phyloP scores from a whole-genome alignment of 2,329 filamentous ascomycete genomes.

The Blumeria graminis region DNA sequence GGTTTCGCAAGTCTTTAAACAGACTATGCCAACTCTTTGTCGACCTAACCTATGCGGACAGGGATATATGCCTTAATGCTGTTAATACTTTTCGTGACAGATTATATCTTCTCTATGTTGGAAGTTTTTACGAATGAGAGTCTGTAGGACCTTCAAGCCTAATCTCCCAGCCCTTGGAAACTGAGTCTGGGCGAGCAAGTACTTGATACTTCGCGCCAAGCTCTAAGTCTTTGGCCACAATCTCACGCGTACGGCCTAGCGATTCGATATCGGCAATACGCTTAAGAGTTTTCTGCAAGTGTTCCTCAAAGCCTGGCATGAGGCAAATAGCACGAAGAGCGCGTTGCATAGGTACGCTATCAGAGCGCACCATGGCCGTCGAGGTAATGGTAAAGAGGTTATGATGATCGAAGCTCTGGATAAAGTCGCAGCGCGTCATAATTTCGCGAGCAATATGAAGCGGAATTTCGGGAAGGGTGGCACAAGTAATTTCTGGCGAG shows the following conservation, averaged over 20 bases:
- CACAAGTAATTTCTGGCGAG: slow-evolving; percentile 4
- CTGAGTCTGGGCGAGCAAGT: slow-evolving; percentile 11
- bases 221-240: slow-evolving; percentile 88
- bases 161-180: slow-evolving; percentile 10
- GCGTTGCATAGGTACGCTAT: slow-evolving; percentile 86
- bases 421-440: slow-evolving; percentile 91
- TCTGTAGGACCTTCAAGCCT: slow-evolving; percentile 5
- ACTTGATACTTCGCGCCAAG: slow-evolving; percentile 60
- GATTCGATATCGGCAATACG: slow-evolving; percentile 85
- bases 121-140: too few relatives aligned
- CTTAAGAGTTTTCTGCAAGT: slow-evolving; percentile 59
- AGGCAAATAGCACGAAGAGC: slow-evolving; percentile 70
- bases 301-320: slow-evolving; percentile 53
- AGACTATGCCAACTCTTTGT: too few relatives aligned
- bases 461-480: slow-evolving; percentile 48
- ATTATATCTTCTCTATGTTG: too few relatives aligned
- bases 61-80: too few relatives aligned
- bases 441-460: slow-evolving; percentile 70
- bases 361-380: slow-evolving; percentile 65
- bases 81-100: too few relatives aligned
- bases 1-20: too few relatives aligned
- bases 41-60: too few relatives aligned
- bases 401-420: slow-evolving; percentile 72
- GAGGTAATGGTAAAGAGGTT: slow-evolving; percentile 92
- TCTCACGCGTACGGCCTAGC: slow-evolving; percentile 73